phyloP scores from a whole-genome alignment of 1,139 yeast genomes.

The Pichia sp. region DNA sequence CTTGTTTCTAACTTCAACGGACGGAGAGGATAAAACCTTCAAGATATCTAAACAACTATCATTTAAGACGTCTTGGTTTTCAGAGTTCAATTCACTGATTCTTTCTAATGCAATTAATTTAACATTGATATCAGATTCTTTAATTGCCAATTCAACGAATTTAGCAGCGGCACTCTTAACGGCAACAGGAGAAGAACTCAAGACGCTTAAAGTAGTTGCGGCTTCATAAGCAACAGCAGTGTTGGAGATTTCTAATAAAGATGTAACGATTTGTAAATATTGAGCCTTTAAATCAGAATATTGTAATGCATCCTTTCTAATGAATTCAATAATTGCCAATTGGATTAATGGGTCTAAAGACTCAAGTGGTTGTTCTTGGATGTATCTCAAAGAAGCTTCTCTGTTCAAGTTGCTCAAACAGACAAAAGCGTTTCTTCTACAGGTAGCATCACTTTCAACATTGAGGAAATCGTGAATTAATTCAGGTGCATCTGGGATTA shows the following conservation, averaged over 20 bases:
- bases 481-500: constrained; percentile 94
- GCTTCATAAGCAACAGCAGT: constrained; percentile 91
- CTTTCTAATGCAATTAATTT: constrained; percentile 90
- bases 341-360: constrained; percentile 84
- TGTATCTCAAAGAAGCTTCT: constrained; percentile 77
- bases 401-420: constrained; percentile 82
- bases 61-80: constrained; percentile 81
- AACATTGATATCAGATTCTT: constrained; percentile 91
- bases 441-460: constrained; percentile 88
- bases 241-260: constrained; percentile 66
- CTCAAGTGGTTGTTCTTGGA: constrained; percentile 70
- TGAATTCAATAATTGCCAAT: constrained; percentile 87
- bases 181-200: constrained; percentile 68
- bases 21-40: constrained; percentile 83
- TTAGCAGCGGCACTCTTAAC: constrained; percentile 77
- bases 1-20: constrained; percentile 85
- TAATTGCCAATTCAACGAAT: constrained; percentile 84
- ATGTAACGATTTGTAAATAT: constrained; percentile 71
- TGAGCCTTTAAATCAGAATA: constrained; percentile 66
- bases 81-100: constrained; percentile 70
- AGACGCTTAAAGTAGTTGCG: constrained; percentile 75
- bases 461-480: constrained; percentile 69
- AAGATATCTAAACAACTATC: constrained; percentile 85
- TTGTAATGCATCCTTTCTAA: constrained; percentile 72
- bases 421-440: constrained; percentile 94